These are phyloP conservation scores for Pseudohalonectria lignicola DNA, from an alignment of 2,329 filamentous ascomycete species.

Conservation along the genomic window DNA sequence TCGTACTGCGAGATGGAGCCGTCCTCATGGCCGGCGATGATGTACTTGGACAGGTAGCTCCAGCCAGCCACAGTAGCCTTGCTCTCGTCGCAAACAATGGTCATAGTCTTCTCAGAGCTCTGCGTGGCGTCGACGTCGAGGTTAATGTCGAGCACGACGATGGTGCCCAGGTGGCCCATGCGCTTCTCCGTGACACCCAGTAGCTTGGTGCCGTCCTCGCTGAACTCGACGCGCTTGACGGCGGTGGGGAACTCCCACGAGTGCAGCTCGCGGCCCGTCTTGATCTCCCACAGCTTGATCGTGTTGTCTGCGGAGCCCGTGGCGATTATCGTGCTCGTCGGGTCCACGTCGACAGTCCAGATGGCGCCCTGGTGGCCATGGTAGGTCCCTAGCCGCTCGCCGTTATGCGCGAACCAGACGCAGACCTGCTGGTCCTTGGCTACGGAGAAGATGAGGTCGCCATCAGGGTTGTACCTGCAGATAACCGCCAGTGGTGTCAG, in stretches of 20 bases:
- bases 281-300: conserved; percentile 92
- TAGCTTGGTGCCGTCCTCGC: conserved; percentile 80
- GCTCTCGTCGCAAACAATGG: conserved; percentile 88
- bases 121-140: conserved; percentile 76
- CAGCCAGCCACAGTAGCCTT: conserved; percentile 97
- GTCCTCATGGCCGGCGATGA: conserved; percentile 96
- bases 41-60: conserved; percentile 90
- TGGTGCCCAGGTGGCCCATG: conserved; percentile 90
- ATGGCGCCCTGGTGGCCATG: conserved; percentile 94
- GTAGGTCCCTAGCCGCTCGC: conserved; percentile 94
- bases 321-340: conserved; percentile 81
- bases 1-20: conserved; percentile 87
- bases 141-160: conserved; percentile 84
- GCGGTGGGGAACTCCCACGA: conserved; percentile 96
- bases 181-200: conserved; percentile 97
- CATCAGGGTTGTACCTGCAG: conserved; percentile 76
- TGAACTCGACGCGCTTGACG: conserved; percentile 97
- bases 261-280: conserved; percentile 87
- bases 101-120: conserved; percentile 68
- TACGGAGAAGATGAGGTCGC: conserved; percentile 47
- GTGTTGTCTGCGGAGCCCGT: conserved; percentile 97
- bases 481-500: background rate
- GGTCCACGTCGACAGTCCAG: conserved; percentile 97
- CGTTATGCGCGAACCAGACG: conserved; percentile 95
- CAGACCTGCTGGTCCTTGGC: conserved; percentile 54